Evolutionary conservation across 2,329 filamentous ascomycete genomes (phyloP).

Genomic region (Bipolaris victoriae): DNA sequence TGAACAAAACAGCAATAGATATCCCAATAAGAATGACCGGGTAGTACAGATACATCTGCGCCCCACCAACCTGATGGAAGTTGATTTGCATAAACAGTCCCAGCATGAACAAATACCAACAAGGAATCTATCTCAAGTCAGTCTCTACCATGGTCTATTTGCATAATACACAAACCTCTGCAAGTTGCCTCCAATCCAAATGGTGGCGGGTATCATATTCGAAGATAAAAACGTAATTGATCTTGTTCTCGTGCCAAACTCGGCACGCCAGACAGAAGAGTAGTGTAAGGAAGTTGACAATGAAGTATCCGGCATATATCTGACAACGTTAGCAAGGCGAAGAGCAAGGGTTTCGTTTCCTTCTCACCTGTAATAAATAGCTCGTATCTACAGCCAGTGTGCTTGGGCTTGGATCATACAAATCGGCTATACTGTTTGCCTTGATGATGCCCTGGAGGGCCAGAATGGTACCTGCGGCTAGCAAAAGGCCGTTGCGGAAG

Average conservation of each 20-base stretch:
- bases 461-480: constrained; percentile 53
- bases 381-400: constrained; percentile 43
- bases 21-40: constrained; percentile 79
- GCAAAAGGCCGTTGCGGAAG: constrained; percentile 62
- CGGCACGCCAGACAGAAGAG: constrained; percentile 87
- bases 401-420: constrained; percentile 19
- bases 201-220: constrained; percentile 89
- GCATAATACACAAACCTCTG: constrained; percentile 61
- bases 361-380: constrained; percentile 67
- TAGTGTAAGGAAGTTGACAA: constrained; percentile 78
- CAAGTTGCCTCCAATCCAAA: constrained; percentile 86
- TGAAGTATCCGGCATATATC: constrained; percentile 91
- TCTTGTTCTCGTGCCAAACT: constrained; percentile 80
- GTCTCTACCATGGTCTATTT: neutral
- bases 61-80: constrained; percentile 72
- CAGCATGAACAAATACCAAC: constrained; percentile 76
- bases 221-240: constrained; percentile 97
- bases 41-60: constrained; percentile 79
- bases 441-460: constrained; percentile 53
- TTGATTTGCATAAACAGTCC: constrained; percentile 90
- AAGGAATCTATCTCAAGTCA: constrained; percentile 66
- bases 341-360: constrained; percentile 60
- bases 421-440: constrained; percentile 39
- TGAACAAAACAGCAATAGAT: constrained; percentile 71
- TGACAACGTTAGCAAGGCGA: constrained; percentile 51